These are phyloP conservation scores for Diplodia mutila DNA, from an alignment of 2,329 filamentous ascomycete genomes.

Conservation along the genomic window DNA sequence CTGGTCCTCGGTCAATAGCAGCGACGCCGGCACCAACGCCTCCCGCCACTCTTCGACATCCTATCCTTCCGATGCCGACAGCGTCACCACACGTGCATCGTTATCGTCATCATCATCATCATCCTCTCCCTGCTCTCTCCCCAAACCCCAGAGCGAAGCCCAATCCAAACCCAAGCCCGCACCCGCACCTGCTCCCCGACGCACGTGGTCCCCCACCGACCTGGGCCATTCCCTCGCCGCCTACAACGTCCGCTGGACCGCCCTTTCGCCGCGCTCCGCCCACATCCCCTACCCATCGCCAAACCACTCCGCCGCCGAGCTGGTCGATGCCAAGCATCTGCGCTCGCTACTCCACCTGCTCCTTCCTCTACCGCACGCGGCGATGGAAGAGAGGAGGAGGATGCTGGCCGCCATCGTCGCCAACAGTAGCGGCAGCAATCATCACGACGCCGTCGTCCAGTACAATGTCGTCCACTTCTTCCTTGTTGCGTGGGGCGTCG, in stretches of 20 bases:
- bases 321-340: background rate
- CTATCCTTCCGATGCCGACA: conserved; percentile 2
- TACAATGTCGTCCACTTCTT: conserved; percentile 22
- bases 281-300: conserved; percentile 20
- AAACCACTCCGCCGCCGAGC: background rate
- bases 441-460: conserved; percentile 18
- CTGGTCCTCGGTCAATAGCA: background rate
- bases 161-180: too few species aligned
- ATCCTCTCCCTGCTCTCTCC: background rate
- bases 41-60: background rate
- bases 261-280: background rate
- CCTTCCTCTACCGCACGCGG: too few species aligned
- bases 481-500: conserved; percentile 27
- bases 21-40: background rate
- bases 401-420: background rate
- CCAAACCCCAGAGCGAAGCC: background rate
- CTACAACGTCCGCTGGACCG: conserved; percentile 8
- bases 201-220: background rate
- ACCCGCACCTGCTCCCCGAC: background rate
- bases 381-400: too few species aligned
- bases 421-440: background rate
- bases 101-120: background rate
- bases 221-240: background rate
- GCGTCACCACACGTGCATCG: background rate
- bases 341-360: background rate